Conservation (phyloP, 345 rosid species). For the Triadica sebifera region DNA sequence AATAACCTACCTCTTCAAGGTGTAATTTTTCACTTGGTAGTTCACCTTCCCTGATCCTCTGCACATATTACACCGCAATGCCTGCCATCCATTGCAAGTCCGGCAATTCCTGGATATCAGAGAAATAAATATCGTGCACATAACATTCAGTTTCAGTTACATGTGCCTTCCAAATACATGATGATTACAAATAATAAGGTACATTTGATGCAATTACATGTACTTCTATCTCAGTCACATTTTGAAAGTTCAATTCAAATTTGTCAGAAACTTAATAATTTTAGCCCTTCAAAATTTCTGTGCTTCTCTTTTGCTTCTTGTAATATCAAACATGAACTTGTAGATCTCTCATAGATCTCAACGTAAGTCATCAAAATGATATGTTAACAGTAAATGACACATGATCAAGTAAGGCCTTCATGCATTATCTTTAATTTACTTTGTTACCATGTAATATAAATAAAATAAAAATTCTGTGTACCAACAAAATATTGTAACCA, state of each 20-base stretch:
- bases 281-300: neutral
- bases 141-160: neutral
- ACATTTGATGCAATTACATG: neutral
- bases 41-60: conserved; percentile 84
- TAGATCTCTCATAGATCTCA: neutral
- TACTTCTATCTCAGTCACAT: neutral
- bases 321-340: neutral
- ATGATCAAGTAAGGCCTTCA: neutral
- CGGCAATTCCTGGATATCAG: conserved; percentile 59
- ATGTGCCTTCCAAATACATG: neutral
- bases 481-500: neutral
- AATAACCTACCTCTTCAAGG: conserved; percentile 60
- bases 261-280: neutral
- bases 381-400: neutral
- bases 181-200: neutral
- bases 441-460: neutral
- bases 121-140: conserved; percentile 10
- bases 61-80: conserved; percentile 85
- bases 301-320: neutral
- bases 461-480: neutral
- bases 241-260: neutral
- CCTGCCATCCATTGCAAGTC: conserved; percentile 89
- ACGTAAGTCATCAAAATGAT: neutral
- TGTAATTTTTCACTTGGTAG: conserved; percentile 75
- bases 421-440: neutral